A percentile compares a stretch with the other conserved stretches of the same genome.
These are phyloP conservation scores for Aspergillus sp. DNA, from an alignment of 2,329 filamentous ascomycete species.

Conservation along the genomic window DNA sequence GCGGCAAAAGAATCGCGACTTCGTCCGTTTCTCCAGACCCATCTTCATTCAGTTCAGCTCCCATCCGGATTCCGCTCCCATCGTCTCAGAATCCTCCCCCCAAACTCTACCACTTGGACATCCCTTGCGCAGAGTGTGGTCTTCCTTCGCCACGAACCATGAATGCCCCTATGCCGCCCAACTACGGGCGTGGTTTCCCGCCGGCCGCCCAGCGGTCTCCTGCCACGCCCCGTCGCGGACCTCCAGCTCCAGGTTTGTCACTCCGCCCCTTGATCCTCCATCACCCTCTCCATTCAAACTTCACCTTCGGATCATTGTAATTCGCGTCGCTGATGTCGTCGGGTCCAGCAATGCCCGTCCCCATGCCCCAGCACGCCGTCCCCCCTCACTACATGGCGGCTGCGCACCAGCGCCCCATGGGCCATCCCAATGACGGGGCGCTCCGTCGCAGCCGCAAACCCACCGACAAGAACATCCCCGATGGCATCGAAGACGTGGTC, in stretches of 20 bases:
- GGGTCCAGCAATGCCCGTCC: conserved; percentile 34
- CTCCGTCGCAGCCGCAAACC: conserved; percentile 84
- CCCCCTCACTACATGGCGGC: conserved; percentile 38
- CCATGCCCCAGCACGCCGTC: conserved; percentile 37
- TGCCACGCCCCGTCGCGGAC: conserved; percentile 42
- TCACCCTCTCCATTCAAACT: conserved; percentile 12
- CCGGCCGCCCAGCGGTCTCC: conserved; percentile 41
- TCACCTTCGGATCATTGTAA: conserved; percentile 6
- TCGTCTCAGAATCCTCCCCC: conserved; percentile 14
- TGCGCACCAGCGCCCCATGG: conserved; percentile 32
- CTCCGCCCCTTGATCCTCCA: conserved; percentile 9
- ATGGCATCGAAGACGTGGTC: conserved; percentile 79
- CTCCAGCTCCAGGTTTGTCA: conserved; percentile 37
- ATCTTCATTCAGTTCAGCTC: conserved; percentile 12
- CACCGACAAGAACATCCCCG: conserved; percentile 91
- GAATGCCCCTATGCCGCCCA: conserved; percentile 43
- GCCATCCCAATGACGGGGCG: conserved; percentile 47
- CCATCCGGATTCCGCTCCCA: conserved; percentile 12
- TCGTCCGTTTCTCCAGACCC: conserved; percentile 18
- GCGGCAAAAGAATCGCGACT: conserved; percentile 37
- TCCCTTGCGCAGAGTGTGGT: conserved; percentile 4
- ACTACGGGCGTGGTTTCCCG: conserved; percentile 42
- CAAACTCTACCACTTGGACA: conserved; percentile 4
- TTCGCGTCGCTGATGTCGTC: conserved; percentile 11
- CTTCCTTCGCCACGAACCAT: conserved; percentile 22